Evolutionary conservation across 148 eudicot species (phyloP), one percentile per base, ranked within the genome.

Genomic region (Polygonum aviculare): DNA sequence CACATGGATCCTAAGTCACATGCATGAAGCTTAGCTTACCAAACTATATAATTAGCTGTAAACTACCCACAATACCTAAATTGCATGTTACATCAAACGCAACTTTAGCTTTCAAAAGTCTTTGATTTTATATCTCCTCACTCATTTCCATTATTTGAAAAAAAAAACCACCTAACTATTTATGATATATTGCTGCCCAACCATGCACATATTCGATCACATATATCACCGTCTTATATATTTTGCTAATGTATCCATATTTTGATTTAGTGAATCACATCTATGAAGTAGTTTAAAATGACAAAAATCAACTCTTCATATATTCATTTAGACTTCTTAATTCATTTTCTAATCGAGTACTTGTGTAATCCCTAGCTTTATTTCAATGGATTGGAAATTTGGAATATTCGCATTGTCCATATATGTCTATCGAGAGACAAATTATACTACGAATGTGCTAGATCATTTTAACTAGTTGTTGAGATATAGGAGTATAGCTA

Each of bases 41-140:
- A 65, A 35, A 41, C 31, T 26, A 26, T 26, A 26, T 65, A 65
- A 65, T 35, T 65, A 65, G 71, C 44, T 65, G 71, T 65, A 65
- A 65, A 65, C 71, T 65, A 35, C 71, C 16, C 41, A 65, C 16
- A 36, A 36, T 10, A 65, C 19, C 71, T 4, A 65, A 33, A 65
- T 65, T 65, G 71, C 71, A 65, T 65, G 41, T 65, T 65, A 44
- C 41, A 33, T 65, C 71, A 65, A 44, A 65, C 35, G 44, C 41
- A 65, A 65, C 71, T 65, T 65, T 65, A 65, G 7, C 40, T 65
- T 65, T 14, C 71, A 15, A 12, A 14, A 35, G 41, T 65, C 71
- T 35, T 65, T 65, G 71, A 65, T 65, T 33, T 33, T 40, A 65
- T 15, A 35, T 65, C 40, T 35, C 19, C 15, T 26, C 40, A 65